Evolutionary conservation across 495 filamentous ascomycete genomes (phyloP), one percentile per base, ranked within the genome.

Genomic region (Penicilliopsis zonata): DNA sequence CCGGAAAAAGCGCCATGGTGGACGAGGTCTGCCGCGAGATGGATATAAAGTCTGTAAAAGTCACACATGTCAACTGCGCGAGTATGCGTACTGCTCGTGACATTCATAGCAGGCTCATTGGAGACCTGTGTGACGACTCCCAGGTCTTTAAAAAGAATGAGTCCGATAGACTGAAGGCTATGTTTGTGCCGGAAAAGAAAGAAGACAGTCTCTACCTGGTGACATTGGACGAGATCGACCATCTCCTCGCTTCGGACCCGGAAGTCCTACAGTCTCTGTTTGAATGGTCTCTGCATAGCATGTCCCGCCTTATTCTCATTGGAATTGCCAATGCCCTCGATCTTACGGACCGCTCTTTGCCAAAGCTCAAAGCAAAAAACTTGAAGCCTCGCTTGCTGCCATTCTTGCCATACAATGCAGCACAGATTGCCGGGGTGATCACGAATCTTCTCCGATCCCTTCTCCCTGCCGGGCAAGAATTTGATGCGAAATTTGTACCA

Each of bases 271-370:
- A 94, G 55, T 80, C 74, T 17, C 56, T 99, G 19, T 96, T 99
- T 37, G 85, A 94, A 43, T 94, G 86, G 85, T 87, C 92, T 9
- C 61, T 96, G 37, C 70, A 80, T 13, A 69, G 65, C 33, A 71
- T 71, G 4, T 95, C 88, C 2, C 74, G 72, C 7, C 73, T 99
- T 2, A 59, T 88, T 14, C 57, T 96, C 15, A 70, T 99, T 23
- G 90, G 90, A 23, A 95, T 99, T 46, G 92, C 90, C 30, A 99
- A 99, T 45, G 92, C 90, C 2, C 68, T 99, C 33, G 90, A 99
- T 47, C 59, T 99, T 24, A 95, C 92, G 0, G 87, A 95, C 47
- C 82, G 92, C 13, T 93, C 94, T 38, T 73, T 99, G 12, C 90
- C 92, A 20, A 80, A 90, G 8, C 67, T 99, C 14, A 96, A 95